Evolutionary conservation across 768 basidiomycete genomes (phyloP).

Genomic region (Astraeus odoratus): DNA sequence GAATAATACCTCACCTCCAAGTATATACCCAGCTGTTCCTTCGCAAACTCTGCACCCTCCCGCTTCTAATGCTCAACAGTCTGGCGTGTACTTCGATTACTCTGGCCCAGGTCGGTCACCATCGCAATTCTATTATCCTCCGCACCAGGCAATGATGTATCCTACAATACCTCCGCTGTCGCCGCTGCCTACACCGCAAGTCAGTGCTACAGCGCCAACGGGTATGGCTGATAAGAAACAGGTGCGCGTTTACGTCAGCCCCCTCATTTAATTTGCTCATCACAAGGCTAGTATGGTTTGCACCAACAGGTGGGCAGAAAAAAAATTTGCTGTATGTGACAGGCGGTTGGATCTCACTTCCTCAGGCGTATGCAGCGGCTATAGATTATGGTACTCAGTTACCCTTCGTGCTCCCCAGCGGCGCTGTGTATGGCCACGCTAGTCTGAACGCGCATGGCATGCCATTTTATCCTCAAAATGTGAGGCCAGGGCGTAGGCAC

Average conservation of each 20-base stretch:
- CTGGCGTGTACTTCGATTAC: constrained; percentile 56
- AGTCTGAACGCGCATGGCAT: constrained; percentile 26
- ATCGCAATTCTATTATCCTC: constrained; percentile 56
- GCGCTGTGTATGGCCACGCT: constrained; percentile 39
- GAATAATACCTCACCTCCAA: constrained; percentile 36
- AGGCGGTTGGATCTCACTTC: not conserved
- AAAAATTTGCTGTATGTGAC: not conserved
- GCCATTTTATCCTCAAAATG: constrained; percentile 31
- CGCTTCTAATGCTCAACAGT: constrained; percentile 38
- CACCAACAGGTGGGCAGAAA: constrained; percentile 40
- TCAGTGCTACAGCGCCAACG: constrained; percentile 33
- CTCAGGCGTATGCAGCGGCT: constrained; percentile 35
- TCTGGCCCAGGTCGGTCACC: constrained; percentile 38
- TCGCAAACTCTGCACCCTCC: constrained; percentile 38
- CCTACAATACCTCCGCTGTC: constrained; percentile 45
- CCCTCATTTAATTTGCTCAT: constrained; percentile 8
- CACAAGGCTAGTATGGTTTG: constrained; percentile 31
- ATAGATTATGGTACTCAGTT: constrained; percentile 45
- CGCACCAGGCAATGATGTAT: constrained; percentile 54
- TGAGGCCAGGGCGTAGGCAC: constrained; percentile 41
- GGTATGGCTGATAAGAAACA: constrained; percentile 52
- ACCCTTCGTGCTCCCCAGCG: constrained; percentile 38
- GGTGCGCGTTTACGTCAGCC: constrained; percentile 29
- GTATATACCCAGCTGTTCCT: constrained; percentile 43
- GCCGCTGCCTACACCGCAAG: constrained; percentile 46